Evolutionary conservation across 2,329 filamentous ascomycete species (phyloP).

Genomic region (Pseudopithomyces chartarum): DNA sequence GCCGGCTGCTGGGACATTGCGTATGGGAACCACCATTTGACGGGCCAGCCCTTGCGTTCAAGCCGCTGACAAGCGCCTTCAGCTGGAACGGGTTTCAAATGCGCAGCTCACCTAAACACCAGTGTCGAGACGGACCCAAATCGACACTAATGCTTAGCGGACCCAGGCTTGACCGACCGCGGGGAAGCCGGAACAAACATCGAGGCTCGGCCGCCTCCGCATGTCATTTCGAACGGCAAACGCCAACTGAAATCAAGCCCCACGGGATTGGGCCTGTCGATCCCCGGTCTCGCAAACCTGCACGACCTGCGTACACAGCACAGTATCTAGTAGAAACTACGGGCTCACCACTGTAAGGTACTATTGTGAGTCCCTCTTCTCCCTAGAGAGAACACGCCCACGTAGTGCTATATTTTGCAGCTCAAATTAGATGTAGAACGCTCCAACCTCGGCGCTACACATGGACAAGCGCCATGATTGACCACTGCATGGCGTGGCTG

Average conservation of each 20-base stretch:
- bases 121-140: conserved; percentile 34
- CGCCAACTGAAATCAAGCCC: conserved; percentile 20
- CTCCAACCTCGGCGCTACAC: conserved; percentile 2
- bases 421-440: not conserved
- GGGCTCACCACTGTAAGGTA: not conserved
- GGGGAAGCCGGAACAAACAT: conserved; percentile 42
- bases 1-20: conserved; percentile 23
- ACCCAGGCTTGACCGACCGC: conserved; percentile 35
- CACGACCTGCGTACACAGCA: not conserved
- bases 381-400: not conserved
- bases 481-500: conserved; percentile 1
- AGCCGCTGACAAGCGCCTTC: conserved; percentile 35
- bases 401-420: not conserved
- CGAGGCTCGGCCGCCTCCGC: conserved; percentile 35
- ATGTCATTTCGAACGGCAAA: conserved; percentile 18
- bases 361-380: not conserved
- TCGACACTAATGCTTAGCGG: conserved; percentile 39
- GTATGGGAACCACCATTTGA: conserved; percentile 29
- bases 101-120: conserved; percentile 36
- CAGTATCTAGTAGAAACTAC: not conserved
- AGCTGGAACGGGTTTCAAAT: conserved; percentile 41
- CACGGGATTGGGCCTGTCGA: conserved; percentile 16
- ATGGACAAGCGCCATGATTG: conserved; percentile 17
- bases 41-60: conserved; percentile 31
- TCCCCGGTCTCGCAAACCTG: not conserved